Conservation (phyloP, 1,284 basidiomycete species). For the Malassezia globosa region DNA sequence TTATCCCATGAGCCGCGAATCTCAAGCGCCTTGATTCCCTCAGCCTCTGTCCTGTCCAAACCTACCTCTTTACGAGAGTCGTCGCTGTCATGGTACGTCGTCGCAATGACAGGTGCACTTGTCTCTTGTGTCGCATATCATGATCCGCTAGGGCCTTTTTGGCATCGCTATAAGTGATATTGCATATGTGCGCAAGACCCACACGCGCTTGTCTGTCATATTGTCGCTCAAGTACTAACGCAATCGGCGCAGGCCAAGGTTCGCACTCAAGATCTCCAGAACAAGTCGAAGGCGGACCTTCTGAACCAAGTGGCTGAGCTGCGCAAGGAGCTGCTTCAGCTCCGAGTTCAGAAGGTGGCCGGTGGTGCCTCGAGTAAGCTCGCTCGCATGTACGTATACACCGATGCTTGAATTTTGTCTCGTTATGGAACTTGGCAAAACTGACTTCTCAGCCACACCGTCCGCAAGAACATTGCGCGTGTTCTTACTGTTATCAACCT, state of each 20-base stretch:
- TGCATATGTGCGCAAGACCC: not conserved
- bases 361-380: slow-evolving; percentile 92
- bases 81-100: slow-evolving; percentile 18
- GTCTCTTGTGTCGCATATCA: not conserved
- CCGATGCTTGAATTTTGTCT: too few species aligned
- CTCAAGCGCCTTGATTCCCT: too few species aligned
- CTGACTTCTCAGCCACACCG: slow-evolving; percentile 60
- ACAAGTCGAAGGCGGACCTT: slow-evolving; percentile 98
- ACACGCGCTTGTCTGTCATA: too few species aligned
- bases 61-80: slow-evolving; percentile 7
- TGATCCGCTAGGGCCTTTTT: not conserved
- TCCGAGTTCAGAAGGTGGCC: slow-evolving; percentile 96
- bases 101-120: not conserved
- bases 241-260: slow-evolving; percentile 51
- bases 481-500: slow-evolving; percentile 98
- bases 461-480: slow-evolving; percentile 97
- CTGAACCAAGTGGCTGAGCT: slow-evolving; percentile 86
- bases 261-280: slow-evolving; percentile 95
- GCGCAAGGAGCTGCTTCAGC: slow-evolving; percentile 77
- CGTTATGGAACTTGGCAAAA: too few species aligned
- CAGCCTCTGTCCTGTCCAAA: slow-evolving; percentile 3
- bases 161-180: not conserved
- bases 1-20: too few species aligned
- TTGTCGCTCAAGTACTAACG: too few species aligned
- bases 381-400: slow-evolving; percentile 74